Evolutionary conservation across 1,284 basidiomycete genomes (phyloP).

Genomic region (Cutaneotrichosporon mucoides): DNA sequence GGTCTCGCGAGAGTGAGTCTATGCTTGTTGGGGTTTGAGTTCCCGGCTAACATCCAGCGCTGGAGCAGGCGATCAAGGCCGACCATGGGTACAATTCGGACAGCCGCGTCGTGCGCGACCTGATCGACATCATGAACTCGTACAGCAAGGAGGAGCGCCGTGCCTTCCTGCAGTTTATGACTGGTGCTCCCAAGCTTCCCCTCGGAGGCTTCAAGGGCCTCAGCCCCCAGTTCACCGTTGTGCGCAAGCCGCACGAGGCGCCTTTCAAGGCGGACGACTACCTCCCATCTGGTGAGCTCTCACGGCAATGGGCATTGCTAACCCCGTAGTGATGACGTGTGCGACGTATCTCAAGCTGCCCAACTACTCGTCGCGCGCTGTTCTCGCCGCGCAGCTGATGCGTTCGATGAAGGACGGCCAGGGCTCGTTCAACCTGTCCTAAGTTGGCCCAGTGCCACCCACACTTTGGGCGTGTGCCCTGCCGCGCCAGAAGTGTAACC

Average conservation of each 20-base stretch:
- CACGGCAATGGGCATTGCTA: neutral
- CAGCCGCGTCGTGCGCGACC: constrained; percentile 79
- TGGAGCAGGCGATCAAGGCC: constrained; percentile 86
- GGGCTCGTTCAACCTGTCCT: constrained; percentile 92
- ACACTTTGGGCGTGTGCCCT: too few relatives aligned
- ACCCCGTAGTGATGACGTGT: constrained; percentile 17
- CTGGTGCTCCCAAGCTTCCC: constrained; percentile 87
- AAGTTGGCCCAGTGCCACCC: too few relatives aligned
- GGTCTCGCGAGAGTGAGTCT: constrained; percentile 76
- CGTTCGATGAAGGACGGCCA: constrained; percentile 84
- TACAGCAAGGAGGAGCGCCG: constrained; percentile 72
- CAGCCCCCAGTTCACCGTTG: constrained; percentile 91
- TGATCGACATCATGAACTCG: constrained; percentile 79
- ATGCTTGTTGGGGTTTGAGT: neutral
- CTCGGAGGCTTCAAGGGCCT: constrained; percentile 96
- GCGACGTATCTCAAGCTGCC: constrained; percentile 78
- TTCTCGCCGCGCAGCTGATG: constrained; percentile 73
- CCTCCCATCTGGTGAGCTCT: constrained; percentile 69
- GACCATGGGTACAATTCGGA: constrained; percentile 98
- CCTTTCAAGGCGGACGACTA: constrained; percentile 89
- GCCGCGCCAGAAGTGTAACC: too few relatives aligned
- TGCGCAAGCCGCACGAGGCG: constrained; percentile 91
- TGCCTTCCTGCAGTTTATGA: constrained; percentile 93
- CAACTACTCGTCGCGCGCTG: constrained; percentile 78
- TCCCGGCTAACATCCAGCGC: constrained; percentile 54